Base-by-base conservation (phyloP, 2,329 filamentous ascomycete genomes). In the Calonectria henricotiae region DNA sequence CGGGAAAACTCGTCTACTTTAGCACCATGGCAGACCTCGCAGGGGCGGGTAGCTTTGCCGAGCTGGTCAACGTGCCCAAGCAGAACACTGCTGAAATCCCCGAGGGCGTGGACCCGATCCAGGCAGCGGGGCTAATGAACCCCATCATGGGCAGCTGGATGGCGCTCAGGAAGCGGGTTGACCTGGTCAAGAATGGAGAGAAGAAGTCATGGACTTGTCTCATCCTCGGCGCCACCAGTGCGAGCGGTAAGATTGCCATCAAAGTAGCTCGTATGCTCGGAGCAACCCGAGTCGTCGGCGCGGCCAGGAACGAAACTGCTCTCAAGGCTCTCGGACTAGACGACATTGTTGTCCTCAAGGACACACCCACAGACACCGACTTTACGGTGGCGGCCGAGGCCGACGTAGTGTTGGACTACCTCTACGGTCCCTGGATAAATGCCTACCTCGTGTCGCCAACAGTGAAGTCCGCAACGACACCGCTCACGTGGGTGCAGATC, bases 71-170 rank as follows among this genome's bases (percentile, higher is more conserved):
- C 70, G 81, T 89, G 12, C 82, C 83, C 3, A 80, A 81, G 32
- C 73, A 67, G 4, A 77, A 79, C n/a, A 77, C 82, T 0, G 80
- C 82, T 1, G 81, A 83, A 2, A 68, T 90, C 1, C 86, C 86
- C 0, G 80, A 81, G 0, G 82, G 80, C 5, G 82, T 86, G 9
- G 86, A 89, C 73, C 82, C 85, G 0, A 78, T 85, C 1, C 82
- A 85, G 32, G 83, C 88, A n/a, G 89, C 89, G 0, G 87, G 84
- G 0, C 80, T 87, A 63, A 82, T 86, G 44, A 91, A 90, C 71
- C 88, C 88, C 0, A 86, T 85, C 30, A 85, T 89, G 82, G 86
- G 85, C 64, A 85, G 84, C 46, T 90, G 88, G 88, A 89, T 90
- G 87, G 88, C 87, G 5, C 79, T 90, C 41, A 82, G 80, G 25